Percentiles rank a stretch among this genome's conserved stretches.
Conservation (phyloP, 116 monocot genomes). For the Dioscorea cayenensis region DNA sequence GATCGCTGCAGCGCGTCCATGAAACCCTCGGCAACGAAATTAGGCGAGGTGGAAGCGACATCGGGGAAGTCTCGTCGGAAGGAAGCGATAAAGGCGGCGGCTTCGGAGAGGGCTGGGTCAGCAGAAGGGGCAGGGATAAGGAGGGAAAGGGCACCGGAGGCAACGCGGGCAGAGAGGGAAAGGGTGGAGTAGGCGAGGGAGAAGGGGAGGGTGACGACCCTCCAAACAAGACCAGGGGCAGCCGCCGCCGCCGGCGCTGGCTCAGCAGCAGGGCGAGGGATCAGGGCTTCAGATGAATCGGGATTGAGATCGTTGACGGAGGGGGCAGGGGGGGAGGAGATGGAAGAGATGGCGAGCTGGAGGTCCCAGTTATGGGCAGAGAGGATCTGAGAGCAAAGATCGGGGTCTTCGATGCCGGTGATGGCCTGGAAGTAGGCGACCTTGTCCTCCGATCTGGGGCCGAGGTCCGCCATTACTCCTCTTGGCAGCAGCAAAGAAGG, state of each 20-base stretch:
- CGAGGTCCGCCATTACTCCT: constrained; percentile 43
- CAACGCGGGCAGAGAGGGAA: constrained; percentile 58
- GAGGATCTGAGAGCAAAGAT: constrained; percentile 87
- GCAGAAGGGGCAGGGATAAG: constrained; percentile 38
- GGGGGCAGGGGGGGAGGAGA: constrained; percentile 37
- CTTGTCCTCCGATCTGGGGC: constrained; percentile 41
- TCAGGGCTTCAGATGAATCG: background rate
- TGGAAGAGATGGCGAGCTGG: constrained; percentile 81
- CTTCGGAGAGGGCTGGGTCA: constrained; percentile 39
- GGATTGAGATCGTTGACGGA: background rate
- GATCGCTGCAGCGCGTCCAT: constrained; percentile 84
- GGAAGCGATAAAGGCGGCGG: constrained; percentile 47
- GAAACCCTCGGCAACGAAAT: constrained; percentile 75
- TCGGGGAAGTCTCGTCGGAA: constrained; percentile 58
- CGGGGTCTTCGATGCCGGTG: constrained; percentile 76
- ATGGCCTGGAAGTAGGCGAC: constrained; percentile 83
- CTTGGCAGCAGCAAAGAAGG: background rate
- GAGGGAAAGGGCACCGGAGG: constrained; percentile 50
- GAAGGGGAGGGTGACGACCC: constrained; percentile 71
- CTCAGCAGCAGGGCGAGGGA: background rate
- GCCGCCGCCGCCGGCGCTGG: background rate
- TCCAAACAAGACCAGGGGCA: constrained; percentile 67
- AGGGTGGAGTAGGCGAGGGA: constrained; percentile 58
- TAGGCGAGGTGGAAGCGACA: constrained; percentile 13
- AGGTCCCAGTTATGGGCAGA: constrained; percentile 92